Evolutionary conservation across 2,329 filamentous ascomycete genomes (phyloP).

Genomic region (Monascus ruber): DNA sequence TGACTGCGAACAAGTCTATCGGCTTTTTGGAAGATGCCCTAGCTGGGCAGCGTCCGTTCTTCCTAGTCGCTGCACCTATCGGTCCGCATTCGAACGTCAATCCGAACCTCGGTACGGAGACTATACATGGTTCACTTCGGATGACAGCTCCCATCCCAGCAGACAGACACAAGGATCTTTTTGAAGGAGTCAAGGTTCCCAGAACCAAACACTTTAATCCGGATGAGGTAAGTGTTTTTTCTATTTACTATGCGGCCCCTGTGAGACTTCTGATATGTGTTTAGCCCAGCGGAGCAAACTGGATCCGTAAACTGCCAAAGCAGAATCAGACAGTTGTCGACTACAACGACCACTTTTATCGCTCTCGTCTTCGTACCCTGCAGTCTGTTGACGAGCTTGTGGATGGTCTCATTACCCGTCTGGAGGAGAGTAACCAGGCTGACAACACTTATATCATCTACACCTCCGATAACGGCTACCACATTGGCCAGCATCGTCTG

Average conservation of each 20-base stretch:
- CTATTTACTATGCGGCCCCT: neutral
- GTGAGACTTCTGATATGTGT: neutral
- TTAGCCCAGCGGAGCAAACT: conserved; percentile 34
- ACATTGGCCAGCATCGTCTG: conserved; percentile 49
- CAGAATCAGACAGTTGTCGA: conserved; percentile 38
- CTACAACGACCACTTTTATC: conserved; percentile 44
- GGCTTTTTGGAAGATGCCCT: conserved; percentile 53
- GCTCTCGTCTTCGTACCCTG: conserved; percentile 37
- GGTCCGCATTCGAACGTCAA: conserved; percentile 53
- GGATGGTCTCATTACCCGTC: conserved; percentile 30
- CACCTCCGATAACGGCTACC: conserved; percentile 50
- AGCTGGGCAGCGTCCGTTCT: conserved; percentile 48
- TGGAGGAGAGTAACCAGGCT: conserved; percentile 32
- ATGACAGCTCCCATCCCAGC: conserved; percentile 47
- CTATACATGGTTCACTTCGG: conserved; percentile 4
- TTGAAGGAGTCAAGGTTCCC: conserved; percentile 48
- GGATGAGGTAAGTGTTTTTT: conserved; percentile 30
- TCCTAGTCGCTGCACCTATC: conserved; percentile 54
- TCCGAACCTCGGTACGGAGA: conserved; percentile 19
- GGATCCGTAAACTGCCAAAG: conserved; percentile 33
- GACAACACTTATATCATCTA: conserved; percentile 51
- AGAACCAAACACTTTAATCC: conserved; percentile 58
- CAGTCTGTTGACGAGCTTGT: conserved; percentile 47
- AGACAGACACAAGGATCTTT: conserved; percentile 51
- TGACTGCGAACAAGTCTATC: conserved; percentile 48